Conservation (phyloP, 306 rosid species). For the Quercus glauca region DNA sequence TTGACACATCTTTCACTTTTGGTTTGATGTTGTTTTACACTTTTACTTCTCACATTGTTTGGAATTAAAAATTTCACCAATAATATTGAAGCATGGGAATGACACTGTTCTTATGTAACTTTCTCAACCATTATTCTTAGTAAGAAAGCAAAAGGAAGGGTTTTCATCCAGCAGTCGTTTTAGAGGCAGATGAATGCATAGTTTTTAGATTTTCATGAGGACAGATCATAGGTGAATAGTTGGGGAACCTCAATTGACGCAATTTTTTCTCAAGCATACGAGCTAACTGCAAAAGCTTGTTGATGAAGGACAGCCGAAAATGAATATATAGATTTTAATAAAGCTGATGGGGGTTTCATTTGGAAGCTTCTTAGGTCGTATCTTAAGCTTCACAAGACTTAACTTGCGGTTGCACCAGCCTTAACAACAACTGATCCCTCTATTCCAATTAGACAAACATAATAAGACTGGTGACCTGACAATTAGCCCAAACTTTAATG, state of each 20-base stretch:
- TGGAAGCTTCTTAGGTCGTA: background rate
- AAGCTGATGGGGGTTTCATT: background rate
- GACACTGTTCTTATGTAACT: constrained; percentile 28
- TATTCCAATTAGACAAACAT: background rate
- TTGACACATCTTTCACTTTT: too few relatives aligned
- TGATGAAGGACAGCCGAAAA: background rate
- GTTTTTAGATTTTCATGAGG: background rate
- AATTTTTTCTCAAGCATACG: constrained; percentile 18
- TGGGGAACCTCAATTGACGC: constrained; percentile 27
- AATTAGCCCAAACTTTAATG: too few relatives aligned
- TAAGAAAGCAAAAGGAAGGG: constrained; percentile 22
- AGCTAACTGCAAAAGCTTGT: background rate
- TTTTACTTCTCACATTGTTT: too few relatives aligned
- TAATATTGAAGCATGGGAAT: background rate
- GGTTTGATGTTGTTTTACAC: too few relatives aligned
- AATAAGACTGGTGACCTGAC: too few relatives aligned
- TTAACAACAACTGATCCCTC: background rate
- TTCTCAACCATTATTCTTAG: constrained; percentile 46
- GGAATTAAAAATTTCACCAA: background rate
- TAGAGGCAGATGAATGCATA: background rate
- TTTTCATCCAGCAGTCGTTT: constrained; percentile 19
- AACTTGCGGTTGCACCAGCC: background rate
- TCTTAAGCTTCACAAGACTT: background rate
- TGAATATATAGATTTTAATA: background rate
- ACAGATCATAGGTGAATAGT: constrained; percentile 5